Evolutionary conservation across 306 rosid genomes (phyloP).

Genomic region (Elaeagnus macrophylla): DNA sequence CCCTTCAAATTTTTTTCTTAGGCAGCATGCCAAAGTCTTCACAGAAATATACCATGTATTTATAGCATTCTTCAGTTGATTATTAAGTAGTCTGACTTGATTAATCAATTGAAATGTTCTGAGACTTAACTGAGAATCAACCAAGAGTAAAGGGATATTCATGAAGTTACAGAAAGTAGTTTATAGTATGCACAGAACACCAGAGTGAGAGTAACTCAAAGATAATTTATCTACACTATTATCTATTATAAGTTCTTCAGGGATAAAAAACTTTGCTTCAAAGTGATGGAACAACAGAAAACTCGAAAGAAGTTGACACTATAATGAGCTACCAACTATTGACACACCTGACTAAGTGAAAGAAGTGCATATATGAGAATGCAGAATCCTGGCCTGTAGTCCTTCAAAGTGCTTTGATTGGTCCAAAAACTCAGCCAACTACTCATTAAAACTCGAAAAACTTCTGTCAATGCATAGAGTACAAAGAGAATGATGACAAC

Average conservation of each 20-base stretch:
- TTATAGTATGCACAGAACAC: no score
- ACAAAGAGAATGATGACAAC: slow-evolving; percentile 52
- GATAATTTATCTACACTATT: no score
- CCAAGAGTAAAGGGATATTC: no score
- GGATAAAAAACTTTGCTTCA: not conserved
- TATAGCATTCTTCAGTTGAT: no score
- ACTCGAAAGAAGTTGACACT: not conserved
- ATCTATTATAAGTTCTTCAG: no score
- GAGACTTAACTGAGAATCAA: no score
- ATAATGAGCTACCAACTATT: not conserved
- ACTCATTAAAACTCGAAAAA: slow-evolving; percentile 73
- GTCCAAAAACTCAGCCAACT: slow-evolving; percentile 88
- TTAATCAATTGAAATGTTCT: no score
- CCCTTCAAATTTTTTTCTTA: no score
- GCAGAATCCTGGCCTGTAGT: slow-evolving; percentile 52
- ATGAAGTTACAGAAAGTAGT: no score
- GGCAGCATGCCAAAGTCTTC: no score
- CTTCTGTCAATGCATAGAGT: slow-evolving; percentile 54
- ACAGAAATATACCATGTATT: no score
- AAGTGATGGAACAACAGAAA: slow-evolving; percentile 1
- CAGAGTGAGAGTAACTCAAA: not conserved
- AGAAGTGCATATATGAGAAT: slow-evolving; percentile 55
- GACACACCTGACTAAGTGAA: slow-evolving; percentile 71
- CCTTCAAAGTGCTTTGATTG: slow-evolving; percentile 33
- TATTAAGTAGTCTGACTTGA: no score